Conservation (phyloP, 192 early-diverging fungal species). For the Backusella circina region DNA sequence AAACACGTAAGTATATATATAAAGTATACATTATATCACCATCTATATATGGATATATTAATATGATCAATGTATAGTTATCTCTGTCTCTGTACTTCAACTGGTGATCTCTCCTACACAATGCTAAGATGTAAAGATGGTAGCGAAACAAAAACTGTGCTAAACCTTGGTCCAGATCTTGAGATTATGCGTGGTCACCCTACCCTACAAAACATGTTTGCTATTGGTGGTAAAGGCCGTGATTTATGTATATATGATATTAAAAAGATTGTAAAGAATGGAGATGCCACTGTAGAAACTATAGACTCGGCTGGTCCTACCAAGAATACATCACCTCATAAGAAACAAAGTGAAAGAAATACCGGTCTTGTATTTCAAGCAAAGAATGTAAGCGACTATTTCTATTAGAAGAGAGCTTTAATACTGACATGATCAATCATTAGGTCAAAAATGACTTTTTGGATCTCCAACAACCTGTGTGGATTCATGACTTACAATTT, state of each 20-base stretch:
- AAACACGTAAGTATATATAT: constrained; percentile 32
- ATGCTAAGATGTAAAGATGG: not conserved
- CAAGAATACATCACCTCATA: constrained; percentile 19
- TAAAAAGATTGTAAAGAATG: not conserved
- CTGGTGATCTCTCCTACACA: constrained; percentile 15
- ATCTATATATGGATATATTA: not conserved
- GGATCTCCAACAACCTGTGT: constrained; percentile 80
- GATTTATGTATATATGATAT: constrained; percentile 81
- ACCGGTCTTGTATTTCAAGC: constrained; percentile 70
- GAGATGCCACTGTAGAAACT: not conserved
- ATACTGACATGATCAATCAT: not conserved
- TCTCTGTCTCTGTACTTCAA: constrained; percentile 13
- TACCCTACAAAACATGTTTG: constrained; percentile 61
- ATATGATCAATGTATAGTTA: constrained; percentile 4
- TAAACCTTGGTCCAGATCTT: constrained; percentile 41
- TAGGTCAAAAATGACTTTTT: constrained; percentile 68
- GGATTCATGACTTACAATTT: constrained; percentile 84
- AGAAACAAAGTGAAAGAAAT: constrained; percentile 20
- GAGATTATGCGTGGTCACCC: constrained; percentile 69
- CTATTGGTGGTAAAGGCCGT: constrained; percentile 82
- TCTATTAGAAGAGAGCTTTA: not conserved
- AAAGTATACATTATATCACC: too few relatives aligned
- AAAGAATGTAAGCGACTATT: constrained; percentile 59
- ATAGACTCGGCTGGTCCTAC: not conserved
- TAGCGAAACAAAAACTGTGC: constrained; percentile 19